phyloP scores from a whole-genome alignment of 176 grass and related monocot genomes.

The Lolium perenne region DNA sequence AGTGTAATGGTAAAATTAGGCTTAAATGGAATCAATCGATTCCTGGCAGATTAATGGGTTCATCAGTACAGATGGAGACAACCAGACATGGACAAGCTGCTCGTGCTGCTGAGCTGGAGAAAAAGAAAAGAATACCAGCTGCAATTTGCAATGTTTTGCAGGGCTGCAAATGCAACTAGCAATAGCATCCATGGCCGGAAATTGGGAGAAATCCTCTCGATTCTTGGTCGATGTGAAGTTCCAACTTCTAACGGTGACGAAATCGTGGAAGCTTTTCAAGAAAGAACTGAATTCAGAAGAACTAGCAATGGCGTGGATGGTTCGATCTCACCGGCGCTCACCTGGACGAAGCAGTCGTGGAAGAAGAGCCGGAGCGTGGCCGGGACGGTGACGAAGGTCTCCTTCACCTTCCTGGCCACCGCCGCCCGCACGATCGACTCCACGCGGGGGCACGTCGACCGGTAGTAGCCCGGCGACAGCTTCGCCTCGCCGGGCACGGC shows the following conservation, averaged over 20 bases:
- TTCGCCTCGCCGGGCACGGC: not conserved
- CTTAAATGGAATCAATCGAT: slow-evolving; percentile 5
- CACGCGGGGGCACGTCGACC: slow-evolving; percentile 57
- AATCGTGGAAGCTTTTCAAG: not conserved
- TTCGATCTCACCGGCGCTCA: slow-evolving; percentile 14
- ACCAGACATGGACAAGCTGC: not conserved
- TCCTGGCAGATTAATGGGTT: not conserved
- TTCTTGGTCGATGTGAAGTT: not conserved
- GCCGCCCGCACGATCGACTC: slow-evolving; percentile 54
- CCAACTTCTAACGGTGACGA: not conserved
- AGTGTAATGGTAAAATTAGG: not conserved
- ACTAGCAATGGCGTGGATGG: not conserved
- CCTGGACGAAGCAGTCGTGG: slow-evolving; percentile 70
- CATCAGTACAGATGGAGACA: not conserved
- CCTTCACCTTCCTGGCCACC: slow-evolving; percentile 51
- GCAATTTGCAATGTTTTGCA: not conserved
- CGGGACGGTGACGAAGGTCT: slow-evolving; percentile 60
- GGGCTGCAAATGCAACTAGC: slow-evolving; percentile 8
- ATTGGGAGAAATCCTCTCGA: not conserved
- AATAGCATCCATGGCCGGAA: too few species aligned
- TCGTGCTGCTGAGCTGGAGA: slow-evolving; percentile 23
- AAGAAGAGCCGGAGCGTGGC: slow-evolving; percentile 72
- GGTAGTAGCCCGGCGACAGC: slow-evolving; percentile 52
- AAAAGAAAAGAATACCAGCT: not conserved
- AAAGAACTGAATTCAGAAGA: not conserved